Evolutionary conservation across 192 early-diverging fungal species (phyloP).

Genomic region (Umbelopsis vinacea): DNA sequence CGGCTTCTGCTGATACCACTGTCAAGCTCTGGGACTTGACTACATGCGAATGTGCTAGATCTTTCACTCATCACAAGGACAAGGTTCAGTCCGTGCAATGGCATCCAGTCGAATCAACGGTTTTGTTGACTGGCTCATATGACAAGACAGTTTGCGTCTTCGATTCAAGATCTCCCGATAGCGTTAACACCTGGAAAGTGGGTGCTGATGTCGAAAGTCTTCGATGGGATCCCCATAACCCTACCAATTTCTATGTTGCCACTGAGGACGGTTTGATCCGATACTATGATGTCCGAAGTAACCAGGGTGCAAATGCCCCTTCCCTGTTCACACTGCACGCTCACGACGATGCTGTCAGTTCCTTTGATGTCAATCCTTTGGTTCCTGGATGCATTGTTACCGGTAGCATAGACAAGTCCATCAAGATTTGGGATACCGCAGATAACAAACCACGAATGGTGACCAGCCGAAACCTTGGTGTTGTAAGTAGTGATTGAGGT

Average conservation of each 20-base stretch:
- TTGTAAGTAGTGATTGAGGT: slow-evolving; percentile 48
- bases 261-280: slow-evolving; percentile 92
- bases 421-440: slow-evolving; percentile 93
- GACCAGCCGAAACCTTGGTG: slow-evolving; percentile 81
- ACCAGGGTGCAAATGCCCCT: slow-evolving; percentile 39
- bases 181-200: slow-evolving; percentile 70
- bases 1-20: slow-evolving; percentile 95
- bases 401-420: slow-evolving; percentile 84
- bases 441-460: slow-evolving; percentile 82
- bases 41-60: slow-evolving; percentile 70
- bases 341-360: slow-evolving; percentile 88
- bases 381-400: slow-evolving; percentile 90
- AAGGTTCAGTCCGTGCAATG: slow-evolving; percentile 93
- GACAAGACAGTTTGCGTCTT: slow-evolving; percentile 88
- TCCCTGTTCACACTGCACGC: slow-evolving; percentile 91
- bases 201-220: slow-evolving; percentile 89
- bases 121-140: slow-evolving; percentile 90
- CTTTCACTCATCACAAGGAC: slow-evolving; percentile 84
- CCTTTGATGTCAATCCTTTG: slow-evolving; percentile 82
- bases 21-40: slow-evolving; percentile 98
- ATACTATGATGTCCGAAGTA: slow-evolving; percentile 82
- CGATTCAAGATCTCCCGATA: slow-evolving; percentile 86
- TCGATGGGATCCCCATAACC: slow-evolving; percentile 88
- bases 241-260: slow-evolving; percentile 78
- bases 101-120: slow-evolving; percentile 87